Conservation (phyloP, 768 basidiomycete species). For the Trametes meyenii region DNA sequence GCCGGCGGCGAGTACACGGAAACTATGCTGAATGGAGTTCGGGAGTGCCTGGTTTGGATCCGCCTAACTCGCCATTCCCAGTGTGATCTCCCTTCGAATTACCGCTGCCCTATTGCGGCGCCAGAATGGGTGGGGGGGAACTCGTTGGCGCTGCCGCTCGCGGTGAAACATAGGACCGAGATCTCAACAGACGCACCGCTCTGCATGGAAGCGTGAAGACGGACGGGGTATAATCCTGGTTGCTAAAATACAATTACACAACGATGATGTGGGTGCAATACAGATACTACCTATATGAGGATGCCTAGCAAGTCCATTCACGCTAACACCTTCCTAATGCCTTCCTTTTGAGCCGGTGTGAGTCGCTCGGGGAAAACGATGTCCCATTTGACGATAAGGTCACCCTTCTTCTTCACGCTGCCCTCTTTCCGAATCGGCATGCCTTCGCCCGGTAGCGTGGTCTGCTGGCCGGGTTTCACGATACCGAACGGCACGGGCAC, state of each 20-base stretch:
- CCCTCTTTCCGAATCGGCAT: conserved; percentile 91
- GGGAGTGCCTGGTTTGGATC: no score
- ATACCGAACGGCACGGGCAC: conserved; percentile 66
- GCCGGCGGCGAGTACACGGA: no score
- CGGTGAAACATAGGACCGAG: no score
- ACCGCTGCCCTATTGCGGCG: no score
- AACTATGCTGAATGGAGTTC: no score
- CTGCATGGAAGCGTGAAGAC: not conserved
- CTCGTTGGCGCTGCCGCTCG: no score
- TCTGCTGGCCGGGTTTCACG: conserved; percentile 78
- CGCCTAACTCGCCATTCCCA: no score
- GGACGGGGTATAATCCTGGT: conserved; percentile 19
- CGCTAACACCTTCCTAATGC: conserved; percentile 65
- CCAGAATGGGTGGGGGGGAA: no score
- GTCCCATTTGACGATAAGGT: conserved; percentile 82
- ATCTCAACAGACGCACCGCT: no score
- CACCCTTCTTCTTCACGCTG: conserved; percentile 71
- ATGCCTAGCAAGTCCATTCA: conserved; percentile 17
- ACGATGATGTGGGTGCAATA: not conserved
- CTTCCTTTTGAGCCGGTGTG: conserved; percentile 79
- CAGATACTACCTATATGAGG: conserved; percentile 17
- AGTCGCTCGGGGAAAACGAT: conserved; percentile 81
- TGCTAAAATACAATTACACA: conserved; percentile 15
- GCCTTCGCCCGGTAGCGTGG: conserved; percentile 73
- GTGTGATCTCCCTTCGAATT: no score